Evolutionary conservation across 2,329 filamentous ascomycete genomes (phyloP), one percentile per base, ranked within the genome.

Genomic region (Monilinia vaccinii-corymbosi): DNA sequence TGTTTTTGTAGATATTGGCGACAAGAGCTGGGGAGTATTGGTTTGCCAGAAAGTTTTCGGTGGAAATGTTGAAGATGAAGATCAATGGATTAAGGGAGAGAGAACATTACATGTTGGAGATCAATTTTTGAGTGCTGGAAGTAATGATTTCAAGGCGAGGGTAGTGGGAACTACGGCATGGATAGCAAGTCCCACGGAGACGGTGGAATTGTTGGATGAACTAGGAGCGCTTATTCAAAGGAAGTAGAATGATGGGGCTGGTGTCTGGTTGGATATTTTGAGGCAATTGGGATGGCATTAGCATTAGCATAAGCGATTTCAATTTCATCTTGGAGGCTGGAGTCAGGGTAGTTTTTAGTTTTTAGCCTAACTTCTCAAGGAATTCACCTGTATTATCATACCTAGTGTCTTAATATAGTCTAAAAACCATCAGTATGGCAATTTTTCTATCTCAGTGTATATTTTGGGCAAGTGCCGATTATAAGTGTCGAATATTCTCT

Each of bases 1-100:
- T 73, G 91, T 97, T 46, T 99, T 99, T 74, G 92, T 99, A 58
- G 94, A 99, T 73, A 97, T 99, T 70, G 94, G 94, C 60, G 94
- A 99, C 76, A 99, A 99, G 76, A 91, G 87, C 57, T 96, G 92
- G 88, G 94, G 94, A 65, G 94, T 99, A 3, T 81, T 89, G 38
- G 91, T 92, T 4, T 97, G 92, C 72, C 94, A 99, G 76, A 82
- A 86, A 61, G 96, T 91, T 78, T 96, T 97, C 72, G 88, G 88
- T 25, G 83, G 56, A 31, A n/a, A 58, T 18, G 51, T 48, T 0
- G 55, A 57, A 8, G 63, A 56, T 8, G 50, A 48, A 21, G 61
- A 62, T 38, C 58, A 60, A 32, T 28, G 56, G 56, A 84, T 97
- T 67, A 79, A 81, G 53, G 88, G 85, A 4, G 83, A 87, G 65